These are phyloP conservation scores for Wickerhamiella siamensis DNA, from an alignment of 805 yeast genomes.

Conservation along the genomic window DNA sequence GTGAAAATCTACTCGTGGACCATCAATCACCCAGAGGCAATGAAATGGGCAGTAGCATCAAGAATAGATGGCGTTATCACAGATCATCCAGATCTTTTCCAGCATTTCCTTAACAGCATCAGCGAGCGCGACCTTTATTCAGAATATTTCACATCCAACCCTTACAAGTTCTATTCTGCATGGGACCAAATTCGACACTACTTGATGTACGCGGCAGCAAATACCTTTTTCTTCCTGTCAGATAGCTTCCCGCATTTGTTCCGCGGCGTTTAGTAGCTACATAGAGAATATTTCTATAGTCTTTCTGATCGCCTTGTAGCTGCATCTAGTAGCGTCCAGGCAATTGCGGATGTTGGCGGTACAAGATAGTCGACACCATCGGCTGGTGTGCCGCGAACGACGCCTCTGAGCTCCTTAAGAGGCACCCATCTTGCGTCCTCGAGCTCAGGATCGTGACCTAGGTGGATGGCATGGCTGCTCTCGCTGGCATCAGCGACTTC, in stretches of 20 bases:
- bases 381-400: constrained; percentile 19
- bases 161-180: constrained; percentile 16
- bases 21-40: constrained; percentile 28
- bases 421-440: constrained; percentile 80
- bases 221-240: constrained; percentile 13
- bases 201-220: constrained; percentile 14
- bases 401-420: constrained; percentile 33
- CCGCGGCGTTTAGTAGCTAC: not conserved
- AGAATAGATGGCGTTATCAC: constrained; percentile 31
- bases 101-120: constrained; percentile 12
- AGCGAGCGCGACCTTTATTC: constrained; percentile 17
- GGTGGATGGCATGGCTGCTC: constrained; percentile 31
- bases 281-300: not conserved
- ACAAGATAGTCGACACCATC: constrained; percentile 14
- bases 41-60: constrained; percentile 27
- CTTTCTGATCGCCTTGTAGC: constrained; percentile 5
- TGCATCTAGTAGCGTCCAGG: constrained; percentile 22
- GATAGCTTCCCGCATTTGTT: constrained; percentile 16
- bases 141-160: constrained; percentile 18
- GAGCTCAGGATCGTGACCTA: constrained; percentile 77
- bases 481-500: constrained; percentile 48
- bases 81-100: constrained; percentile 26
- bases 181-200: constrained; percentile 11
- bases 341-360: constrained; percentile 26
- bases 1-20: constrained; percentile 40